Evolutionary conservation across 345 rosid species (phyloP).

Genomic region (Trapa bicornis): DNA sequence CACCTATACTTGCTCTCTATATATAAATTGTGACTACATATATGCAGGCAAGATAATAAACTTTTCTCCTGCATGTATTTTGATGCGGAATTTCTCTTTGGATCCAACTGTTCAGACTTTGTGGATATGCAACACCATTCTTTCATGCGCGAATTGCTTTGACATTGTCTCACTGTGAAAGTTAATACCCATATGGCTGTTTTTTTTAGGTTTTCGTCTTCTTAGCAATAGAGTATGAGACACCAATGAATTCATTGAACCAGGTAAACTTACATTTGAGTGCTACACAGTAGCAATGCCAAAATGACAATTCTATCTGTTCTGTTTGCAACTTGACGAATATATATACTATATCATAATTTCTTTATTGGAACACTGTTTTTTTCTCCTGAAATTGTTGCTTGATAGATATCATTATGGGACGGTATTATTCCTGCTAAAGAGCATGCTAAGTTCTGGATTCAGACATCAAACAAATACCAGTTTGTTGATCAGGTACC

Average conservation of each 20-base stretch:
- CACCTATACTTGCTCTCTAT: not conserved
- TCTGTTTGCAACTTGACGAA: not conserved
- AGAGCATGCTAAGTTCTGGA: slow-evolving; percentile 72
- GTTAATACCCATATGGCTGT: not conserved
- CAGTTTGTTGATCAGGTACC: slow-evolving; percentile 90
- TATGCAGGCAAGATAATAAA: not conserved
- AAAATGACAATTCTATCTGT: not conserved
- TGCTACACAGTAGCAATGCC: not conserved
- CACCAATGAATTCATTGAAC: slow-evolving; percentile 66
- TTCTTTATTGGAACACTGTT: not conserved
- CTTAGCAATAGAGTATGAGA: slow-evolving; percentile 79
- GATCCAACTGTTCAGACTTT: not conserved
- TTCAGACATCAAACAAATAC: slow-evolving; percentile 69
- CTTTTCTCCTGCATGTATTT: not conserved
- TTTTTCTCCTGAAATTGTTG: slow-evolving; percentile 3
- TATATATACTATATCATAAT: not conserved
- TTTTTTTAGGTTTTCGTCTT: slow-evolving; percentile 63
- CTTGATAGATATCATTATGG: slow-evolving; percentile 78
- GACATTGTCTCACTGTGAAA: not conserved
- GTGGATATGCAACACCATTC: not conserved
- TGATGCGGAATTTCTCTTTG: not conserved
- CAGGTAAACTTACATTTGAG: slow-evolving; percentile 39
- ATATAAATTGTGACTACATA: not conserved
- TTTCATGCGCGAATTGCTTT: not conserved
- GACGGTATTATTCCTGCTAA: slow-evolving; percentile 77